Evolutionary conservation across 1,284 basidiomycete species (phyloP).

Genomic region (Sphagnurus paluster): DNA sequence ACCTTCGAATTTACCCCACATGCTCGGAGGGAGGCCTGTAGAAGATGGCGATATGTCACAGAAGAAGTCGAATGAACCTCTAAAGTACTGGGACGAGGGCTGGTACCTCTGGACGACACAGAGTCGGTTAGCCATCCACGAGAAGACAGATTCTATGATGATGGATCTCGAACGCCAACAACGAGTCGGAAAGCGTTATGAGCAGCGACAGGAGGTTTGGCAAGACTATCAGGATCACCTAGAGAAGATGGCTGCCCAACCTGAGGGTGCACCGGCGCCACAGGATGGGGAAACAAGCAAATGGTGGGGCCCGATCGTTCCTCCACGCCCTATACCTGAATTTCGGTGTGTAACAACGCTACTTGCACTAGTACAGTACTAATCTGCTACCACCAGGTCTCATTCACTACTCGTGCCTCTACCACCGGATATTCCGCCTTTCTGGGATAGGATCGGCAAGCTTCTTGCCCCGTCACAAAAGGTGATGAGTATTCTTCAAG

Average conservation of each 20-base stretch:
- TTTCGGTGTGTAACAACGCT: slow-evolving; percentile 32
- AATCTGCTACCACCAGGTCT: slow-evolving; percentile 27
- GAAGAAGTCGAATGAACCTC: slow-evolving; percentile 28
- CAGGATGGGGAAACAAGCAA: slow-evolving; percentile 25
- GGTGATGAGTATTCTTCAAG: slow-evolving; percentile 45
- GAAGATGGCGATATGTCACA: slow-evolving; percentile 28
- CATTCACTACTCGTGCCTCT: slow-evolving; percentile 41
- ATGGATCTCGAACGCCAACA: slow-evolving; percentile 52
- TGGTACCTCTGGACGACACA: slow-evolving; percentile 72
- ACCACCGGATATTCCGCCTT: slow-evolving; percentile 43
- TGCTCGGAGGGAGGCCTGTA: slow-evolving; percentile 39
- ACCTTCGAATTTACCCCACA: slow-evolving; percentile 41
- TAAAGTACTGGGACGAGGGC: slow-evolving; percentile 68
- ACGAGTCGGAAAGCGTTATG: slow-evolving; percentile 38
- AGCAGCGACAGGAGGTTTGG: slow-evolving; percentile 46
- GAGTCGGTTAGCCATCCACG: slow-evolving; percentile 50
- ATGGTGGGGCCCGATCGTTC: slow-evolving; percentile 40
- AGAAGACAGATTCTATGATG: slow-evolving; percentile 61
- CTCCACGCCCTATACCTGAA: slow-evolving; percentile 37
- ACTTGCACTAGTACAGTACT: slow-evolving; percentile 2
- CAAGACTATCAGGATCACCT: slow-evolving; percentile 46
- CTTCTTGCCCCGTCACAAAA: slow-evolving; percentile 50
- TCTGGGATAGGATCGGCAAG: slow-evolving; percentile 46
- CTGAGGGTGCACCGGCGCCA: slow-evolving; percentile 18
- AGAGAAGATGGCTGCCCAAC: slow-evolving; percentile 27